Evolutionary conservation across 73 alveolate species (phyloP).

Genomic region (Symbiodinium natans): DNA sequence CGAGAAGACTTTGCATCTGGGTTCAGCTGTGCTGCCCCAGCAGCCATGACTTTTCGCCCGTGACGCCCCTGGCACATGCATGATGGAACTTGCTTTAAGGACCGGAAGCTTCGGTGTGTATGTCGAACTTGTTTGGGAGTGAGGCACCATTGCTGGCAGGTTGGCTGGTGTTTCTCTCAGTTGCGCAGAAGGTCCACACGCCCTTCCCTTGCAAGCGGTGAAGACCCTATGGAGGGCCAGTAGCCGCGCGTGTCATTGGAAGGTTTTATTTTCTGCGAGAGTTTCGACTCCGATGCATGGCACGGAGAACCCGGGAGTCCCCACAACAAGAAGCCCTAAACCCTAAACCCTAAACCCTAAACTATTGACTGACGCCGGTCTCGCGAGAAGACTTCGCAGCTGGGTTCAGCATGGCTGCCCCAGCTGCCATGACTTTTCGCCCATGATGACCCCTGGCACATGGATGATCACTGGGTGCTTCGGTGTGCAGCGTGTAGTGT

Average conservation of each 20-base stretch:
- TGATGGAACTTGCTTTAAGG: no score
- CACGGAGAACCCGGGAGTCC: not conserved
- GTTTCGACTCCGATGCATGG: constrained; percentile 15
- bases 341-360: not conserved
- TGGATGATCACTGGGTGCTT: not conserved
- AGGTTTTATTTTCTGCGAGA: not conserved
- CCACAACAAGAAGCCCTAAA: not conserved
- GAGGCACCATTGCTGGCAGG: not conserved
- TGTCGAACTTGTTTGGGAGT: not conserved
- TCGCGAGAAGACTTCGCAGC: not conserved
- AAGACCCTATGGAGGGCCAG: not conserved
- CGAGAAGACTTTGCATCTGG: not conserved
- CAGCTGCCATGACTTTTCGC: not conserved
- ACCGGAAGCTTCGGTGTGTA: no score
- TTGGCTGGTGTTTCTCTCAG: not conserved
- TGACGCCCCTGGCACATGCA: not conserved
- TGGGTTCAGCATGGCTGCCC: constrained; percentile 14
- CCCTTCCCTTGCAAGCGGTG: constrained; percentile 30
- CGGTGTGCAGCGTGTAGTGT: not conserved
- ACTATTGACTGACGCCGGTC: not conserved
- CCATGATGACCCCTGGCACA: not conserved
- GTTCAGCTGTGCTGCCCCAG: not conserved
- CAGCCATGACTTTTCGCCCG: not conserved
- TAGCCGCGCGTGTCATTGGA: constrained; percentile 26
- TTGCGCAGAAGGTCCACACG: not conserved